These are phyloP conservation scores for Boletus sp. DNA, from an alignment of 768 basidiomycete species.

Conservation along the genomic window DNA sequence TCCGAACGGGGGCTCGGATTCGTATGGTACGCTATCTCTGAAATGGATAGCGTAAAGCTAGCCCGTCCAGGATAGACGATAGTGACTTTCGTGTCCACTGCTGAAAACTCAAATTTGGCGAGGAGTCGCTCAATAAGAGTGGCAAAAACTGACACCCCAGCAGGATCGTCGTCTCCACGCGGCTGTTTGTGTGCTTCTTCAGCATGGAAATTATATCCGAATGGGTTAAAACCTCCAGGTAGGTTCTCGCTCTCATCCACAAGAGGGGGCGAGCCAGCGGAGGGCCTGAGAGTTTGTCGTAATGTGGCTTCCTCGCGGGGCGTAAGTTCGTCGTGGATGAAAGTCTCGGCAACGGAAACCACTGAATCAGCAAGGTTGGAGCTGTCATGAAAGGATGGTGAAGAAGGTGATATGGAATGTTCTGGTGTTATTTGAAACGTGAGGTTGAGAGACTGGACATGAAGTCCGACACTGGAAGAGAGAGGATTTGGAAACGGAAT, in stretches of 20 bases:
- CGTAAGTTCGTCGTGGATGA: constrained; percentile 80
- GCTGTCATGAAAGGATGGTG: constrained; percentile 15
- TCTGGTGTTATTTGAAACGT: constrained; percentile 49
- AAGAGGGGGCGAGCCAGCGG: constrained; percentile 28
- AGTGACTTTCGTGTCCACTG: constrained; percentile 63
- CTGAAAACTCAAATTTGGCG: constrained; percentile 76
- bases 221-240: constrained; percentile 70
- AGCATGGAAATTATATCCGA: constrained; percentile 29
- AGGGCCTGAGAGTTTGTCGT: constrained; percentile 63
- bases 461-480: constrained; percentile 68
- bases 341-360: constrained; percentile 81
- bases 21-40: constrained; percentile 59
- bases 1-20: constrained; percentile 14
- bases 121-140: constrained; percentile 77
- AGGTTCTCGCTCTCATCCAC: constrained; percentile 44
- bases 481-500: constrained; percentile 87
- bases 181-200: constrained; percentile 36
- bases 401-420: constrained; percentile 10
- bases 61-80: constrained; percentile 64
- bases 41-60: constrained; percentile 57
- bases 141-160: constrained; percentile 79
- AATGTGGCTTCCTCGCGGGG: constrained; percentile 68
- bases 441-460: constrained; percentile 65
- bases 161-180: constrained; percentile 54
- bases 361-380: constrained; percentile 72